Base-by-base conservation (phyloP, 768 basidiomycete genomes). In the Leccinum broughii region DNA sequence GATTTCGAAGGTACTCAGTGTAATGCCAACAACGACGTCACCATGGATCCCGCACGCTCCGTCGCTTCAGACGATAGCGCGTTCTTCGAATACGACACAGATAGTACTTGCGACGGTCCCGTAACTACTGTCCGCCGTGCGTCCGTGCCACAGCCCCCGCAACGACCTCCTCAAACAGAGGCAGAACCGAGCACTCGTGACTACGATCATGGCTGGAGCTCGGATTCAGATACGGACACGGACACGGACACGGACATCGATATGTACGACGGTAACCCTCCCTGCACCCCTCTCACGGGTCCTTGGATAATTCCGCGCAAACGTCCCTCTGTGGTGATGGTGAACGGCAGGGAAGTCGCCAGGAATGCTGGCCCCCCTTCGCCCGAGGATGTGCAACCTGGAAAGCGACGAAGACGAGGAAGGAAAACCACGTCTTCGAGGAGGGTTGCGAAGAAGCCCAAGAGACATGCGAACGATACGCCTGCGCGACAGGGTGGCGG, bases 51-150 rank as follows among this genome's bases (percentile, higher is more conserved):
- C 4, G 54, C 41, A n/a, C 50, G 48, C 15, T 28, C 61, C 4
- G 17, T 7, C 4, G 44, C 22, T 6, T 51, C 53, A 4, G 63
- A 66, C 34, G 64, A 67, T 44, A 50, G 24, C 35, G 56, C 60
- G n/a, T 56, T 65, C 20, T 66, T 63, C 39, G 63, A 66, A 39
- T 68, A 72, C 54, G 68, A 66, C 30, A 58, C 62, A 6, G 69
- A 73, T 46, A 61, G 50, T 17, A 65, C 71, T 9, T 35, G 66
- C 54, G 62, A 65, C 24, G 41, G 24, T 30, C 30, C 26, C 41
- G 6, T 51, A 3, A 5, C 63, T 2, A 4, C 34, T 7, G 8
- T 60, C 59, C 59, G 54, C 51, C 48, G 20, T 49, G 6, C 39
- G 7, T n/a, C 39, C 17, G 41, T 37, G 0, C 41, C 51, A 2